Evolutionary conservation across 495 filamentous ascomycete genomes (phyloP).

Genomic region (Talaromyces ruber): DNA sequence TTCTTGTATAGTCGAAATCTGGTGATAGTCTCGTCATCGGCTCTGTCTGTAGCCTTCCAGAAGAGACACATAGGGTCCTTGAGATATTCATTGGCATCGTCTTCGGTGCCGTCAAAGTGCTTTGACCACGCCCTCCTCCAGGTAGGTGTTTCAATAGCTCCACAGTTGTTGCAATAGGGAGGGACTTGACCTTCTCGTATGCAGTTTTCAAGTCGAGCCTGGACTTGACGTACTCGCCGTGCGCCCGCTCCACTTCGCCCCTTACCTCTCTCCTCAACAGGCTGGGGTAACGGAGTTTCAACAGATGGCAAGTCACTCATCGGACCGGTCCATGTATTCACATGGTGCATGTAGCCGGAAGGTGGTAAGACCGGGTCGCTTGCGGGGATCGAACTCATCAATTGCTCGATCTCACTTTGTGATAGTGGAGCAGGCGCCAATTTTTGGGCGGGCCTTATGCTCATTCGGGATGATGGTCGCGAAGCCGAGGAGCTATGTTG

Average conservation of each 20-base stretch:
- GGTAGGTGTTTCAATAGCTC: constrained; percentile 87
- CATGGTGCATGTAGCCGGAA: constrained; percentile 27
- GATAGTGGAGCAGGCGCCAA: constrained; percentile 30
- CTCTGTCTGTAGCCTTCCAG: constrained; percentile 54
- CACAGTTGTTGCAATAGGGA: constrained; percentile 83
- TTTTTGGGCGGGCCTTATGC: constrained; percentile 28
- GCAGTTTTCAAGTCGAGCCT: constrained; percentile 49
- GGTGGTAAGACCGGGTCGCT: constrained; percentile 48
- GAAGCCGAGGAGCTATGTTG: constrained; percentile 16
- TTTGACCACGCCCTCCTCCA: constrained; percentile 87
- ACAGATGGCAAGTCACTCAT: constrained; percentile 30
- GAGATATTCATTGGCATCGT: constrained; percentile 55
- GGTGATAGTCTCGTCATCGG: constrained; percentile 47
- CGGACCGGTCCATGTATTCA: constrained; percentile 38
- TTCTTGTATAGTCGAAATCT: constrained; percentile 72
- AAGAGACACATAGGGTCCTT: constrained; percentile 54
- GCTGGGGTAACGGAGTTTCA: constrained; percentile 22
- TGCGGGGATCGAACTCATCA: constrained; percentile 37
- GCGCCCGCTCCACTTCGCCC: constrained; percentile 29
- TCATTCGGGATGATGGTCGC: constrained; percentile 29
- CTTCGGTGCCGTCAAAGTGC: constrained; percentile 50
- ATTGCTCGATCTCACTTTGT: constrained; percentile 25
- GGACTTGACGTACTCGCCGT: constrained; percentile 30
- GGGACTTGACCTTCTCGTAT: constrained; percentile 68
- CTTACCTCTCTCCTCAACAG: constrained; percentile 18